Evolutionary conservation across 352 stramenopile genomes (phyloP), one percentile per base, ranked within the genome.

Genomic region (Pythium chondricola): DNA sequence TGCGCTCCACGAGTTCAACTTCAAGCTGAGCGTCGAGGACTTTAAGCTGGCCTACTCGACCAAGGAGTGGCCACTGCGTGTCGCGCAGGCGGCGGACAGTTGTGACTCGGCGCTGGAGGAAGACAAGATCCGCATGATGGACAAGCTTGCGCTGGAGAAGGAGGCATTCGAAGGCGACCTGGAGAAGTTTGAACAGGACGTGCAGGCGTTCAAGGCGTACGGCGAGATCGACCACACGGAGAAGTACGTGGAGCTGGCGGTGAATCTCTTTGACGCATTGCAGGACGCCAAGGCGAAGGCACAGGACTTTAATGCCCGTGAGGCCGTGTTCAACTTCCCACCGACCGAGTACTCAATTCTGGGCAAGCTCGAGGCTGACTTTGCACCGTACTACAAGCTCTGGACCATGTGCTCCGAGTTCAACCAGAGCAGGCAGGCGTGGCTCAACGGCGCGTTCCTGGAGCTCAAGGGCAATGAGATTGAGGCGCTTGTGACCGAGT

Each of bases 371-470:
- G 85, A 97, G 56, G 61, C 55, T 1, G 80, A 96, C 41, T 95
- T 97, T 31, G 58, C 74, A 11, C 89, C 88, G 20, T 97, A 96
- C 64, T 97, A 95, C 56, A 94, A 95, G 52, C 77, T 98, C 4
- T 98, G 93, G 91, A 97, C 88, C 8, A 97, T 97, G 87, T 93
- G 92, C 53, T 92, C 76, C 30, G 91, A 97, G 56, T 97, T 97
- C 60, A 81, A 96, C 45, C 77, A 88, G 43, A 97, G 71, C 45
- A 85, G 81, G 13, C 86, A 97, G 49, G 72, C 89, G 37, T 97
- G 91, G 91, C 67, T 97, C 8, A 93, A 96, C 32, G 91, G 88
- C 0, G 66, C 90, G 0, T 98, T 98, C 50, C 59, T 96, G 22
- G 85, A 97, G 38, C 61, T 98, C 2, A 83, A 96, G 31, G 88